A percentile compares a stretch with the other conserved stretches of the same genome.
Evolutionary conservation across 163 green algal genomes (phyloP).

Genomic region (Scenedesmus sp.): DNA sequence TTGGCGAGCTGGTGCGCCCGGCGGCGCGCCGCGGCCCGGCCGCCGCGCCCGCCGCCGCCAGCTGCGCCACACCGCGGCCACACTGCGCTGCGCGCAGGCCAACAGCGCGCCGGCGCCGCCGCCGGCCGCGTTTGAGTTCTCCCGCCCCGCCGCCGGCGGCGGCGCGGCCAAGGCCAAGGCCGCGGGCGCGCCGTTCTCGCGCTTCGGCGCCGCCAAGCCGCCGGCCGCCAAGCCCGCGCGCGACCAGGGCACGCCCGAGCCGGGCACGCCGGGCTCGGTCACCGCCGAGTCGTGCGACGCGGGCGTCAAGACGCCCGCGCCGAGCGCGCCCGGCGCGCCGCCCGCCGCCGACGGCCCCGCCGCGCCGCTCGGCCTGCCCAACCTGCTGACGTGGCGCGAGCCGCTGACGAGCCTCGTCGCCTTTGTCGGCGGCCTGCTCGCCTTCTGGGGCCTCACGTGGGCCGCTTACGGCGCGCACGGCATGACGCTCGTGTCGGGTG

Average conservation of each 20-base stretch:
- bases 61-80: too few relatives aligned
- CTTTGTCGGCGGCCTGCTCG: slow-evolving; percentile 13
- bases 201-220: background rate
- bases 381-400: slow-evolving; percentile 38
- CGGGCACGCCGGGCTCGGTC: slow-evolving; percentile 8
- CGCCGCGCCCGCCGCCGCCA: background rate
- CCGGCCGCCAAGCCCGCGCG: background rate
- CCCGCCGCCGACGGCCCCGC: background rate
- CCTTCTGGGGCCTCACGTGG: slow-evolving; percentile 18
- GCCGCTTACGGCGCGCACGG: slow-evolving; percentile 28
- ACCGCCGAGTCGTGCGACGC: slow-evolving; percentile 2
- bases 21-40: background rate
- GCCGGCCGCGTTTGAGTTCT: background rate
- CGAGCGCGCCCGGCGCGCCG: background rate
- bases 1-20: slow-evolving; percentile 29
- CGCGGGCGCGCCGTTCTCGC: too few relatives aligned
- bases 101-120: too few relatives aligned
- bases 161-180: slow-evolving; percentile 18
- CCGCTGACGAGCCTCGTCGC: slow-evolving; percentile 15
- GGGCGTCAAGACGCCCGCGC: background rate
- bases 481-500: slow-evolving; percentile 39
- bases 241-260: slow-evolving; percentile 11
- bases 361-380: background rate
- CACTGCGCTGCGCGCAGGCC: too few relatives aligned
- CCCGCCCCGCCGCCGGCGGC: background rate